phyloP scores from a whole-genome alignment of 1,284 basidiomycete species.

The Entoloma clypeatum region DNA sequence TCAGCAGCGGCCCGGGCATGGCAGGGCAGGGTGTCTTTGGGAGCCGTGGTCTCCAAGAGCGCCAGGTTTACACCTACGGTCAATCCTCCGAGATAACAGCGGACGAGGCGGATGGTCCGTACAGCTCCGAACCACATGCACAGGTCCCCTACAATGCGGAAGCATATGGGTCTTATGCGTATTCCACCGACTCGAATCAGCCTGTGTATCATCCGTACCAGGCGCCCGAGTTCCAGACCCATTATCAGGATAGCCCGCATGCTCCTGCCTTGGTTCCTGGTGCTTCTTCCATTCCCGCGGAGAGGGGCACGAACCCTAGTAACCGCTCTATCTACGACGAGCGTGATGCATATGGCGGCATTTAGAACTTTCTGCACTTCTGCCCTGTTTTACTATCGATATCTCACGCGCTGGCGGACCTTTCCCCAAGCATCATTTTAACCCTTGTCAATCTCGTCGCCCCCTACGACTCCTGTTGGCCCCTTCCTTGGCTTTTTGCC shows the following conservation, averaged over 20 bases:
- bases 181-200: conserved; percentile 13
- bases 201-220: conserved; percentile 15
- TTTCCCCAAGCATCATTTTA: too few species aligned
- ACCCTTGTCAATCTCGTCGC: too few species aligned
- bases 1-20: conserved; percentile 32
- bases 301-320: conserved; percentile 14
- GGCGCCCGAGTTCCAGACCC: conserved; percentile 11
- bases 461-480: too few species aligned
- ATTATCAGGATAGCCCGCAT: conserved; percentile 10
- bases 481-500: too few species aligned
- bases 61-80: conserved; percentile 38
- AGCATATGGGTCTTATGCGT: conserved; percentile 36
- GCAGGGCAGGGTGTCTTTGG: conserved; percentile 34
- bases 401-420: too few species aligned
- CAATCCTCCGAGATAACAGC: conserved; percentile 16
- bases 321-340: conserved; percentile 14
- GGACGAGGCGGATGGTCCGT: conserved; percentile 26
- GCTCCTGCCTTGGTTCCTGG: conserved; percentile 19
- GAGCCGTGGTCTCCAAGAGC: conserved; percentile 29
- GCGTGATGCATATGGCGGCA: conserved; percentile 23
- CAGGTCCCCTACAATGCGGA: conserved; percentile 36
- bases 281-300: conserved; percentile 17
- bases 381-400: neutral
- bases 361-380: too few species aligned
- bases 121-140: conserved; percentile 35